Evolutionary conservation across 352 stramenopile species (phyloP), one percentile per base, ranked within the genome.

Genomic region (Peronospora destructor): DNA sequence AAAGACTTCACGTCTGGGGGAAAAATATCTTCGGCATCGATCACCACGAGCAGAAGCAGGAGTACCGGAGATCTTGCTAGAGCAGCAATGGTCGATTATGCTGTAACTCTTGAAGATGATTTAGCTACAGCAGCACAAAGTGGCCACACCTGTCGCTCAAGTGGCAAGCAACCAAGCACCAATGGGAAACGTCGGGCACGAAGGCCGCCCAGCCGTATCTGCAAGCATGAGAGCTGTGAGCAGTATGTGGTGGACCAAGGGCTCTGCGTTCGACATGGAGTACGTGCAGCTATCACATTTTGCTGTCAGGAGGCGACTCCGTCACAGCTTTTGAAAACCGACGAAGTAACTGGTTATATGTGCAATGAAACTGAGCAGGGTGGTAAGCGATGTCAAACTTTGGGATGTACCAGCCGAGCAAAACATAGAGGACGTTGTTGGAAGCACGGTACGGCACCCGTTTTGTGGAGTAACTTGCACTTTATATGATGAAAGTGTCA

Each of bases 201-300:
- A 6, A 59, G 73, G 23, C 73, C 73, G 6, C 71, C 75, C 8
- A 85, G 75, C 28, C 75, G 77, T 35, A 77, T 85, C 35, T 89
- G 75, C 52, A 86, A 89, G 48, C 68, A 73, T 35, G 75, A 87
- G 39, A 71, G 64, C 23, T 89, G 77, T 41, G 77, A 85, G 45
- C 72, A 89, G 55, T 89, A 89, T 44, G 76, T 89, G 30, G 77
- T 87, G 37, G 76, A 89, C 35, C 72, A 85, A 47, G 77, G 77
- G n/a, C 69, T 86, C 4, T 89, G 77, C 17, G 71, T 86, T 42
- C 75, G 77, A 17, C 77, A 89, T 39, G 75, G 77, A 45, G 77
- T 88, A 56, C 54, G 73, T 71, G 45, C 17, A 45, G 28, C 50
- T 45, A 49, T 50, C 33, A n/a, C 38, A 36, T 13, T 46, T 53